phyloP scores from a whole-genome alignment of 2,329 filamentous ascomycete species.

The Metarhizium rileyi region DNA sequence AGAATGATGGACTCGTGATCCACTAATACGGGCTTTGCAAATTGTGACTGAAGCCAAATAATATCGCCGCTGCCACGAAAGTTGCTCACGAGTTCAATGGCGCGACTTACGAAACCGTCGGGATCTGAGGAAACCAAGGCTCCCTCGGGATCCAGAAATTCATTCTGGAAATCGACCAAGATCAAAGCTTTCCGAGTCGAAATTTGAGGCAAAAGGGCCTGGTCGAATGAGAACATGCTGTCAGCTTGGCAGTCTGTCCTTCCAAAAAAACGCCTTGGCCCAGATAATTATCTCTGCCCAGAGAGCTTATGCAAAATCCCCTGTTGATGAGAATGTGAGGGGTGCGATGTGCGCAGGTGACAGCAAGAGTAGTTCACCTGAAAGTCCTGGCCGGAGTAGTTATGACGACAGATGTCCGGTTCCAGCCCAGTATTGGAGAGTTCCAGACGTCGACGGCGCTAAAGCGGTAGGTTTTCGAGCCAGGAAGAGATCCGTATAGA shows the following conservation, averaged over 20 bases:
- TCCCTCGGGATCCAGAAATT: slow-evolving; percentile 65
- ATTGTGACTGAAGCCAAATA: slow-evolving; percentile 77
- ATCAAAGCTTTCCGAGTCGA: slow-evolving; percentile 62
- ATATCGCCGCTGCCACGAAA: slow-evolving; percentile 67
- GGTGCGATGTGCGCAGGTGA: background rate
- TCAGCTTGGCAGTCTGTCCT: background rate
- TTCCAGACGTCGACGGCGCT: background rate
- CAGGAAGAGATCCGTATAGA: background rate
- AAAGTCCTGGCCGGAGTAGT: background rate
- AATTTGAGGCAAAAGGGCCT: slow-evolving; percentile 44
- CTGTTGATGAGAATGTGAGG: background rate
- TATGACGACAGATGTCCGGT: background rate
- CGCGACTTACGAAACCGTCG: slow-evolving; percentile 55
- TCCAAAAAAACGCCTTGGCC: background rate
- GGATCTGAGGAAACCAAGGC: slow-evolving; percentile 56
- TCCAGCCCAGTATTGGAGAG: background rate
- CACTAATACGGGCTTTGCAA: slow-evolving; percentile 49
- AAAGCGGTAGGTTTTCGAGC: background rate
- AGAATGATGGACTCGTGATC: slow-evolving; percentile 43
- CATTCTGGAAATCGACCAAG: slow-evolving; percentile 81
- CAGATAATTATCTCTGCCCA: background rate
- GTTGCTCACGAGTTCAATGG: slow-evolving; percentile 54
- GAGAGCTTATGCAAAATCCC: background rate
- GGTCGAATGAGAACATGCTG: slow-evolving; percentile 47
- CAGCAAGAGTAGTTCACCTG: background rate